A percentile compares a stretch with the other conserved stretches of the same genome.
phyloP scores from a whole-genome alignment of 2,329 filamentous ascomycete species.

The Aureobasidium melanogenum region DNA sequence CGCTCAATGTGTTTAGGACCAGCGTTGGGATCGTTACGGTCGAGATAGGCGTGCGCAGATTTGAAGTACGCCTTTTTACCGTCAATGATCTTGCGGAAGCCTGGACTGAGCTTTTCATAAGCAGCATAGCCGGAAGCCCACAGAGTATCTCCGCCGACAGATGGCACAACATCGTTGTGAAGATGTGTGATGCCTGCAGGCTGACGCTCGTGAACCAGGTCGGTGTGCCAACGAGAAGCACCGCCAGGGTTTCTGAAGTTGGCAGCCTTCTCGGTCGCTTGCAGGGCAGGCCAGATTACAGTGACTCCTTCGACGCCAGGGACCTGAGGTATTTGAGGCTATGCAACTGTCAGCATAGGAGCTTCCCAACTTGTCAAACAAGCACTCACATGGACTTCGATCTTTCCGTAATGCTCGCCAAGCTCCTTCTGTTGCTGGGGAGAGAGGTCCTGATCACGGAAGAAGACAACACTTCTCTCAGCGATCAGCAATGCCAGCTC shows the following conservation, averaged over 20 bases:
- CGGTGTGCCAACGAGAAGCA: constrained; percentile 60
- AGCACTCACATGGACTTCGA: constrained; percentile 49
- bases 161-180: constrained; percentile 44
- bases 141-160: constrained; percentile 57
- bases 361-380: not conserved
- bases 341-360: not conserved
- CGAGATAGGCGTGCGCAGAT: constrained; percentile 59
- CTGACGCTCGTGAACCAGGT: constrained; percentile 62
- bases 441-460: constrained; percentile 52
- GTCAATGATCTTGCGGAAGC: constrained; percentile 62
- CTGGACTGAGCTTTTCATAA: constrained; percentile 64
- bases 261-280: constrained; percentile 51
- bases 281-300: constrained; percentile 61
- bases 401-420: constrained; percentile 54
- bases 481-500: constrained; percentile 55
- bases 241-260: constrained; percentile 60
- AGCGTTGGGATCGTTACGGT: constrained; percentile 50
- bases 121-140: constrained; percentile 64
- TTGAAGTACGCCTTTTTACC: constrained; percentile 56
- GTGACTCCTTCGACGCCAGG: constrained; percentile 54
- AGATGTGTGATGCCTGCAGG: constrained; percentile 47
- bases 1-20: constrained; percentile 61
- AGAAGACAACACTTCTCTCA: constrained; percentile 58
- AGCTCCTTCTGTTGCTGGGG: constrained; percentile 56
- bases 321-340: constrained; percentile 60